These are phyloP conservation scores for Cetraspora pellucida DNA, from an alignment of 192 early-diverging fungal genomes.

Conservation along the genomic window DNA sequence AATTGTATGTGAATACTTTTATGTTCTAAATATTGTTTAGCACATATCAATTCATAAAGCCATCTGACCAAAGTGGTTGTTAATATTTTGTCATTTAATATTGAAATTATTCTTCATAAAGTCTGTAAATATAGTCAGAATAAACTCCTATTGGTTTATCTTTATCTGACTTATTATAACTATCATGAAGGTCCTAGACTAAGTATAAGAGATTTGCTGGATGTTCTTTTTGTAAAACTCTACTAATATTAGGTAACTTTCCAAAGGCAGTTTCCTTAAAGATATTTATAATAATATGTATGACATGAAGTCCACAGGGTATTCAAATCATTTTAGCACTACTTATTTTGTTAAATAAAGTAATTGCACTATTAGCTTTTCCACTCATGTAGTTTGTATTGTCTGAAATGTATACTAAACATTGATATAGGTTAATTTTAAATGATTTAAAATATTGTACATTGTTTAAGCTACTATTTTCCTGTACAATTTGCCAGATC, in stretches of 20 bases:
- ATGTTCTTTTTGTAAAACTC: not conserved
- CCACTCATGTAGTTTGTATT: not conserved
- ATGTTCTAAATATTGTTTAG: too few relatives aligned
- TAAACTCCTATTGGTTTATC: not conserved
- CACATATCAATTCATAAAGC: too few relatives aligned
- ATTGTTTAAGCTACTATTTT: not conserved
- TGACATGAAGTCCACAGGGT: not conserved
- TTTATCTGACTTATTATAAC: too few relatives aligned
- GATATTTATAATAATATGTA: not conserved
- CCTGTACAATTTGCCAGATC: not conserved
- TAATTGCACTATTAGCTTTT: not conserved
- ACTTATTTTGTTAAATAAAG: not conserved
- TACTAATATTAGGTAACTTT: not conserved
- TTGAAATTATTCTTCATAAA: too few relatives aligned
- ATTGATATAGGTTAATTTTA: not conserved
- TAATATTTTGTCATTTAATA: not conserved
- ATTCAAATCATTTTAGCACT: not conserved
- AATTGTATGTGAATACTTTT: too few relatives aligned
- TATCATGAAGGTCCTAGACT: not conserved
- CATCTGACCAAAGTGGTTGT: not conserved
- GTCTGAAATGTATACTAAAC: not conserved
- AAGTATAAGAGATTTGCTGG: not conserved
- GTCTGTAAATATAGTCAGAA: too few relatives aligned
- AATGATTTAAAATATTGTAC: not conserved
- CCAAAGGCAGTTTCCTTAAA: not conserved